These are phyloP conservation scores for Bacidia gigantensis DNA, from an alignment of 495 filamentous ascomycete species.

Conservation along the genomic window DNA sequence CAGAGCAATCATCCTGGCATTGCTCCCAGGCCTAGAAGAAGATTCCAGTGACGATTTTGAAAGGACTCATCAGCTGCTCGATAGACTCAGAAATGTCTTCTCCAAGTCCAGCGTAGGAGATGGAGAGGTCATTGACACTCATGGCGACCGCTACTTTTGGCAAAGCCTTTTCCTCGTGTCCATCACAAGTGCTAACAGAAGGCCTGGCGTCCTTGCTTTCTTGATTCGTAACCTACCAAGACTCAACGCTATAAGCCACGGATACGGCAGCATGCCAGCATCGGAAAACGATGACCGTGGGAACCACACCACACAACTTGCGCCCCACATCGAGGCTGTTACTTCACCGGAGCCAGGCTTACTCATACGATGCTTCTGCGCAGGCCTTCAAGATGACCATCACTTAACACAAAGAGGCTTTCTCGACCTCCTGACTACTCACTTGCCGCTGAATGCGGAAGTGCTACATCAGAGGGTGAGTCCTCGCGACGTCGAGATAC, in stretches of 20 bases:
- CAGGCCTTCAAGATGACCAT: constrained; percentile 80
- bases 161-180: constrained; percentile 91
- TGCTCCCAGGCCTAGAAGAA: constrained; percentile 87
- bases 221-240: constrained; percentile 66
- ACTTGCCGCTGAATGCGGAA: constrained; percentile 76
- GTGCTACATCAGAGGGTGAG: constrained; percentile 64
- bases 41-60: constrained; percentile 97
- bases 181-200: constrained; percentile 72
- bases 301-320: constrained; percentile 12
- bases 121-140: constrained; percentile 34
- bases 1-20: constrained; percentile 71
- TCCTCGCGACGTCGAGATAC: constrained; percentile 57
- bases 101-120: constrained; percentile 23
- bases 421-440: constrained; percentile 79
- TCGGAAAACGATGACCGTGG: constrained; percentile 10
- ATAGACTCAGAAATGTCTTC: constrained; percentile 59
- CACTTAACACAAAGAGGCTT: constrained; percentile 86
- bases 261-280: constrained; percentile 24
- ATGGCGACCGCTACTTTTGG: constrained; percentile 85
- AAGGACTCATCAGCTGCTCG: constrained; percentile 61
- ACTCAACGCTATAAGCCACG: constrained; percentile 30
- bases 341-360: constrained; percentile 87
- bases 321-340: constrained; percentile 50
- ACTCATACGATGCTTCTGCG: constrained; percentile 77
- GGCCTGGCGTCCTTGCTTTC: constrained; percentile 78